Base-by-base conservation (phyloP, 352 stramenopile genomes). In the Thraustochytrium striatum region DNA sequence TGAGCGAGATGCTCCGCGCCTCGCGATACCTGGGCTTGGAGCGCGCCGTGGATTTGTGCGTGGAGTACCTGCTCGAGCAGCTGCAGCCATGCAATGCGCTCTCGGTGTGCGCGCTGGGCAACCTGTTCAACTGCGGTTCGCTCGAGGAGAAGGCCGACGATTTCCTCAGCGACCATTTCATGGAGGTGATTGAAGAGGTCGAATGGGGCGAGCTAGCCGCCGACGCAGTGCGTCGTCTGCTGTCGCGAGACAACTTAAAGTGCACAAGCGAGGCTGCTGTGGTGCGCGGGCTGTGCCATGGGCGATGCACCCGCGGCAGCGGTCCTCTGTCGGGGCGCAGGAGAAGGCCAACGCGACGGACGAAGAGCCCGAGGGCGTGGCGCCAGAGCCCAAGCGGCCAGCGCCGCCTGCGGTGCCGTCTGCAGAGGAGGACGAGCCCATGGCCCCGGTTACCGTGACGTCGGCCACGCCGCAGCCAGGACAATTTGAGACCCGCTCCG, bases 231-330 rank as follows among this genome's bases (percentile, higher is more conserved):
- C 30, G 61, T 0, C 65, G 65, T 32, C 52, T 75, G 1, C 52
- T 75, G 44, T 38, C 30, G n/a, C 65, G 65, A 25, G 65, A 75
- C 50, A 75, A 75, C 65, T 43, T 75, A 39, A 75, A 75, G 65
- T 75, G 65, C 41, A 28, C 33, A 21, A 75, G 65, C 65, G 65
- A 75, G 32, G 65, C 65, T 25, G 58, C 65, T 19, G 65, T 75
- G 16, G 41, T 75, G 5, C 65, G 65, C 11, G 65, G 41, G 7
- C 39, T 75, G 28, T 62, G 32, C 65, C 41, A 25, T 75, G 65
- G 65, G 65, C 65, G 8, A 28, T 28, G 21, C 39, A 75, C 50
- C 16, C 16, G 16, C 16, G 47, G 47, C 47, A 16, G 16, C 47
- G 16, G 47, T 16, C 16, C 16, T 55, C n/a, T n/a, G n/a, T n/a